Evolutionary conservation across 441 rosid species (phyloP).

Genomic region (Euphorbia schlechtendalii): DNA sequence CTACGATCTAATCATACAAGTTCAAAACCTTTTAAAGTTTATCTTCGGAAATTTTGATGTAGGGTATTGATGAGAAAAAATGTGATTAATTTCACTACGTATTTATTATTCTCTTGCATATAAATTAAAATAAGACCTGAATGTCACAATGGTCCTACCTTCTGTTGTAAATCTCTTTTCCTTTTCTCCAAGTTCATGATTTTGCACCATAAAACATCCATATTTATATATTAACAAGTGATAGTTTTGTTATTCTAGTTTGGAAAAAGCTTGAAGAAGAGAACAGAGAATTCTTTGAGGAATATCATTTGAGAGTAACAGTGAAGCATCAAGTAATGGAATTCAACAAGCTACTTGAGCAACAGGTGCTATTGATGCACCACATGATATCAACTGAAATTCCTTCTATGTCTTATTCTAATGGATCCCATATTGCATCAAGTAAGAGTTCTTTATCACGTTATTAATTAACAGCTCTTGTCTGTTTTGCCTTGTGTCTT

Average conservation of each 20-base stretch:
- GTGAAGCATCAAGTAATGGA: constrained; percentile 91
- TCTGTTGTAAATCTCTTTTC: not conserved
- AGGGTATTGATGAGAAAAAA: too few relatives aligned
- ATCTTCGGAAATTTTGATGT: too few relatives aligned
- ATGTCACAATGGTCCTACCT: not conserved
- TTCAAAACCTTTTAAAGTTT: too few relatives aligned
- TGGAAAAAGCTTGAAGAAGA: constrained; percentile 99
- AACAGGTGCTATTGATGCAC: constrained; percentile 75
- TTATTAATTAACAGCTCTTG: constrained; percentile 1
- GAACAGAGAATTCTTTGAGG: constrained; percentile 87
- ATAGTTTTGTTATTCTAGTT: constrained; percentile 40
- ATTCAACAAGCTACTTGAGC: constrained; percentile 92
- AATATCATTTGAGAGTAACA: constrained; percentile 79
- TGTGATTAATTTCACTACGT: too few relatives aligned
- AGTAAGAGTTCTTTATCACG: constrained; percentile 39
- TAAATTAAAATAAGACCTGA: not conserved
- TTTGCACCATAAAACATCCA: not conserved
- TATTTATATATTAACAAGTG: not conserved
- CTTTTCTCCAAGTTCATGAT: too few relatives aligned
- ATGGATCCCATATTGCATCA: constrained; percentile 65
- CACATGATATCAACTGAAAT: constrained; percentile 60
- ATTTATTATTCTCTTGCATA: not conserved
- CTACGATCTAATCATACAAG: too few relatives aligned
- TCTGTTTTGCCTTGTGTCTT: not conserved
- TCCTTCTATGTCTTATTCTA: constrained; percentile 50